Percentiles rank a stretch among this genome's conserved stretches.
Conservation (phyloP, 2,329 filamentous ascomycete species). For the Stagonosporopsis tanaceti region DNA sequence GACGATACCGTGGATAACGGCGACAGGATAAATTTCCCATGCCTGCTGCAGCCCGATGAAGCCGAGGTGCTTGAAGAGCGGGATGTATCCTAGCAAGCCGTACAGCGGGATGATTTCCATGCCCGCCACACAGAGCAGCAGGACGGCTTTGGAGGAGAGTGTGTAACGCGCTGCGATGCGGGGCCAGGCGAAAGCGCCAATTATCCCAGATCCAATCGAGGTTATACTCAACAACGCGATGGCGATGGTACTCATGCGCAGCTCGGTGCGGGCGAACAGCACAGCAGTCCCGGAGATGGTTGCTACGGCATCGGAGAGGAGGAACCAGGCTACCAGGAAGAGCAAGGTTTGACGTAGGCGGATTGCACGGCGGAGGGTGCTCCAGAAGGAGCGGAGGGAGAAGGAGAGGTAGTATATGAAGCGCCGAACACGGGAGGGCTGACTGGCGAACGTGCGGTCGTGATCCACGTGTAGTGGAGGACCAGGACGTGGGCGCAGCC, state of each 20-base stretch:
- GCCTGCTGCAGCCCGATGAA: conserved; percentile 82
- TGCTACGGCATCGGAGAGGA: conserved; percentile 89
- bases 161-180: conserved; percentile 72
- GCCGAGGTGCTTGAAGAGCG: conserved; percentile 74
- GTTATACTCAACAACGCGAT: conserved; percentile 90
- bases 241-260: conserved; percentile 86
- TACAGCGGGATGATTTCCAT: conserved; percentile 93
- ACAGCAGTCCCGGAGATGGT: conserved; percentile 95
- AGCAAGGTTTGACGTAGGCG: conserved; percentile 74
- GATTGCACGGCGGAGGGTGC: conserved; percentile 75
- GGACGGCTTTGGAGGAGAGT: conserved; percentile 79
- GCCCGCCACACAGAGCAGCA: conserved; percentile 81
- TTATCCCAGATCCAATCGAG: conserved; percentile 81
- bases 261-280: conserved; percentile 87
- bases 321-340: conserved; percentile 86
- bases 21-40: conserved; percentile 92
- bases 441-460: conserved; percentile 24
- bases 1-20: conserved; percentile 85
- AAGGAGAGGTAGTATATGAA: conserved; percentile 74
- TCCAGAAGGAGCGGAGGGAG: conserved; percentile 83
- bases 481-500: conserved; percentile 83
- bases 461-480: conserved; percentile 67
- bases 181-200: conserved; percentile 88
- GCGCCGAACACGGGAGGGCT: conserved; percentile 26
- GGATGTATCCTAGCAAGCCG: conserved; percentile 82